Base-by-base conservation (phyloP, 371 early-diverging fungal genomes). In the Mucor indicus region DNA sequence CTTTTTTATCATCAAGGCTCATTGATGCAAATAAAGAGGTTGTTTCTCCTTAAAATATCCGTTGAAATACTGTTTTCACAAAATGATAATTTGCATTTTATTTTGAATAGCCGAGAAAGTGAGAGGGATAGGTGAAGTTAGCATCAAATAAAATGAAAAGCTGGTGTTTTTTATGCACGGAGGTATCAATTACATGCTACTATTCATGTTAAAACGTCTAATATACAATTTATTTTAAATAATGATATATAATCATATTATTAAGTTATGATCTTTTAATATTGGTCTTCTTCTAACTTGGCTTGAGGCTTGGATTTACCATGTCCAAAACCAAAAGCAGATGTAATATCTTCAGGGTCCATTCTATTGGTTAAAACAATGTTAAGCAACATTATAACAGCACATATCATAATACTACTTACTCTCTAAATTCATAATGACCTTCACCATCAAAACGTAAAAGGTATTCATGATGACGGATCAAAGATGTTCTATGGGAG, bases 401-500 rank as follows among this genome's bases (percentile, higher is more conserved):
- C 24, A 5, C 9, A 20, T 22, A 23, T 8, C 16, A 1, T 15
- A 0, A 12, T 27, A 7, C 7, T 20, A 47, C 50, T 58, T 65
- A 69, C 67, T 67, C 58, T 64, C 69, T 79, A 62, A 91, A 91
- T 45, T 82, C 79, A 63, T 90, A 91, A 43, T 81, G 81, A 5
- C 92, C 92, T 68, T 90, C 85, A 11, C 92, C 92, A 61, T 91
- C 90, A 50, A 89, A 92, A 39, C 86, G 77, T 55, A 91, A 55
- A 16, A 91, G 55, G 46, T 78, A 89, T 57, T 91, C 86, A 58
- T 92, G 92, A 63, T 86, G 87, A 57, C 83, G 75, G 57, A 82
- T 77, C 48, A 82, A 48, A 13, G 69, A 72, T 2, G 76, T 66
- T 63, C 72, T 69, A 59, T 92, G 92, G 21, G 90, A 89, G 15